Evolutionary conservation across 1,284 basidiomycete genomes (phyloP).

Genomic region (Ustilago bromivora): DNA sequence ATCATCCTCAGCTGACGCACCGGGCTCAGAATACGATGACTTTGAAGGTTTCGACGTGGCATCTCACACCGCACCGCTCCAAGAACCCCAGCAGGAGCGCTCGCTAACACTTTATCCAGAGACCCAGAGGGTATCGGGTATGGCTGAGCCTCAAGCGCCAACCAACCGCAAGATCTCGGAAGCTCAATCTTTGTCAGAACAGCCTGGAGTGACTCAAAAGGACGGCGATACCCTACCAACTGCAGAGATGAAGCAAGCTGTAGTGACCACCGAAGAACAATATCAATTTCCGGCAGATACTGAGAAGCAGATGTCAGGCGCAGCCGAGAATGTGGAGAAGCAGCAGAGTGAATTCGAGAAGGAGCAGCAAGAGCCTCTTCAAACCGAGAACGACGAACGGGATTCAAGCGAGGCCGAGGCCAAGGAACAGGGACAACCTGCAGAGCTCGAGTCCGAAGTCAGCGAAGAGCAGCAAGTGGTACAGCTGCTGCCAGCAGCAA

Average conservation of each 20-base stretch:
- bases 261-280: neutral
- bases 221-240: neutral
- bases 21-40: slow-evolving; percentile 41
- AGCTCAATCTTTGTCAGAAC: neutral
- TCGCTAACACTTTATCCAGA: neutral
- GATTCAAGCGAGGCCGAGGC: neutral
- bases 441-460: neutral
- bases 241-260: neutral
- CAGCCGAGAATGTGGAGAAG: neutral
- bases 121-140: neutral
- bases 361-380: neutral
- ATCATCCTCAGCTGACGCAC: slow-evolving; percentile 39
- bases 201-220: neutral
- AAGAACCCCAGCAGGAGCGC: neutral
- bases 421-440: neutral
- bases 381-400: neutral
- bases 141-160: neutral
- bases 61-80: neutral
- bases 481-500: neutral
- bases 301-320: neutral
- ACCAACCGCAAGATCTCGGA: neutral
- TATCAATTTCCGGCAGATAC: neutral
- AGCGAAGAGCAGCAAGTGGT: slow-evolving; percentile 2
- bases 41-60: slow-evolving; percentile 1
- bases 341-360: neutral